These are phyloP conservation scores for Pleurozium schreberi DNA, from an alignment of 225 moss, liverwort and hornwort species.

Conservation along the genomic window DNA sequence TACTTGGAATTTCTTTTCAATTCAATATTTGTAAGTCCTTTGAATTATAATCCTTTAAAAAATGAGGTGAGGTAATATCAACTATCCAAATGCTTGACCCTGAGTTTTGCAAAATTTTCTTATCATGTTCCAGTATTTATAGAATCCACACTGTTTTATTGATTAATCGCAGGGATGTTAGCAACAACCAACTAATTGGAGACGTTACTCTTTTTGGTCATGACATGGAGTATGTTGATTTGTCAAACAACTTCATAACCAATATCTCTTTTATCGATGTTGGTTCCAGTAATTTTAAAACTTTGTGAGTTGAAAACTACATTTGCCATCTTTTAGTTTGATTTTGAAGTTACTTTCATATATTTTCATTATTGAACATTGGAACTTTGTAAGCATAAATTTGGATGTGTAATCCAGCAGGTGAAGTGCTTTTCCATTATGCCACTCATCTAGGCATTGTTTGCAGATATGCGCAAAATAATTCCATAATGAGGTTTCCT, in stretches of 20 bases:
- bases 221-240: too few relatives aligned
- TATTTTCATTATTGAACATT: not conserved
- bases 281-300: not conserved
- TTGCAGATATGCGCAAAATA: not conserved
- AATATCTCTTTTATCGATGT: not conserved
- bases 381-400: not conserved
- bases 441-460: too few relatives aligned
- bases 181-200: not conserved
- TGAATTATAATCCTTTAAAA: too few relatives aligned
- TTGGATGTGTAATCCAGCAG: too few relatives aligned
- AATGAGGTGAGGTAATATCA: too few relatives aligned
- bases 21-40: too few relatives aligned
- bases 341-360: too few relatives aligned
- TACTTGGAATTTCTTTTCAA: too few relatives aligned
- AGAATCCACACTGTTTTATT: not conserved
- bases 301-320: not conserved
- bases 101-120: too few relatives aligned
- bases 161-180: not conserved
- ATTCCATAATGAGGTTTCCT: not conserved
- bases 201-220: not conserved
- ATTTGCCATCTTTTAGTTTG: not conserved
- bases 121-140: too few relatives aligned
- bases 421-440: not conserved
- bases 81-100: too few relatives aligned
- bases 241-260: not conserved